Percentiles rank a stretch among this genome's conserved stretches.
These are phyloP conservation scores for Trematosphaeria pertusa DNA, from an alignment of 2,329 filamentous ascomycete genomes.

Conservation along the genomic window DNA sequence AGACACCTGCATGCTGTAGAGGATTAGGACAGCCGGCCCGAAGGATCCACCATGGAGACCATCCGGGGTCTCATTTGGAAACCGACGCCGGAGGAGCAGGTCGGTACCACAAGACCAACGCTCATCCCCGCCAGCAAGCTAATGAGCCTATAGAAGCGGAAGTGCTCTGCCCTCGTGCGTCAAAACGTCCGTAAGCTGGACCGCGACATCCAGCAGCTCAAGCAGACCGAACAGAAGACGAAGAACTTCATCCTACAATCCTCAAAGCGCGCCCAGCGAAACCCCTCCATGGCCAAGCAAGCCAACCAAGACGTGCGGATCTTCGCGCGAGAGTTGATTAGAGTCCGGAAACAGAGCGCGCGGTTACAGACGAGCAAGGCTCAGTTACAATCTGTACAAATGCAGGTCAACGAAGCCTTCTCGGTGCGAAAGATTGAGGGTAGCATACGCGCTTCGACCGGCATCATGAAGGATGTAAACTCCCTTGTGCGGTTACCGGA, in stretches of 20 bases:
- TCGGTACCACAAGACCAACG: conserved; percentile 51
- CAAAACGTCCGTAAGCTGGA: conserved; percentile 92
- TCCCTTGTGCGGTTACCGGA: conserved; percentile 82
- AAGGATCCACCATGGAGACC: conserved; percentile 84
- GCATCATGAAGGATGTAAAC: conserved; percentile 98
- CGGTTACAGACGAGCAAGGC: conserved; percentile 87
- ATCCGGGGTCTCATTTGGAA: conserved; percentile 87
- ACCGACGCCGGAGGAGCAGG: conserved; percentile 92
- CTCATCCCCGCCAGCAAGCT: conserved; percentile 10
- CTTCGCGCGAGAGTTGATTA: conserved; percentile 87
- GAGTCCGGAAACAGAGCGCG: conserved; percentile 75
- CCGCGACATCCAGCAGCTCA: conserved; percentile 83
- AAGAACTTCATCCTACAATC: conserved; percentile 84
- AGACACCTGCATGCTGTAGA: conserved; percentile 1
- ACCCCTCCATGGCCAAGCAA: conserved; percentile 79
- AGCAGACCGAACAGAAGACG: conserved; percentile 74
- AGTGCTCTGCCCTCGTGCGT: conserved; percentile 91
- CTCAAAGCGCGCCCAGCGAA: conserved; percentile 79
- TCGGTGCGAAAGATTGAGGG: conserved; percentile 95
- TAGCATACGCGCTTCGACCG: conserved; percentile 82
- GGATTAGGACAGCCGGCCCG: too few relatives aligned
- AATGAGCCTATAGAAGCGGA: conserved; percentile 72
- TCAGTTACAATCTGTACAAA: conserved; percentile 89
- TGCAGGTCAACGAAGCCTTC: conserved; percentile 98
- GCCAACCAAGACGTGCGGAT: conserved; percentile 82